phyloP scores from a whole-genome alignment of 2,329 filamentous ascomycete species.

The Verticillium isaacii region DNA sequence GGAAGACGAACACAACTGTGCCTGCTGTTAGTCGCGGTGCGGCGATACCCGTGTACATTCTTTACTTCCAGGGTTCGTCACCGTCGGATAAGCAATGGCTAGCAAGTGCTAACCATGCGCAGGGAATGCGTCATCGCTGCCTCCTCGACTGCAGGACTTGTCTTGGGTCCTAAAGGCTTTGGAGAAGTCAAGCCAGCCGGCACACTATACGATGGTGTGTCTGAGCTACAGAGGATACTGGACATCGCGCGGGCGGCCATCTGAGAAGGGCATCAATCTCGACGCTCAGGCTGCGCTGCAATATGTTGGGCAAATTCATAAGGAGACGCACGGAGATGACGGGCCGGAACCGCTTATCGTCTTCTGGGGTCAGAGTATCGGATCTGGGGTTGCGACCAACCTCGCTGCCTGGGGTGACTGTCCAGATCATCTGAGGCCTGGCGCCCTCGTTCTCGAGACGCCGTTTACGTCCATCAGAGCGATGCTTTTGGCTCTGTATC shows the following conservation, averaged over 20 bases:
- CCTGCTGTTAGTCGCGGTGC: background rate
- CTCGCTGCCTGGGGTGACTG: slow-evolving; percentile 38
- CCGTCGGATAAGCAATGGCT: background rate
- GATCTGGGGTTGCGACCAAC: slow-evolving; percentile 65
- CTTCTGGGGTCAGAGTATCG: slow-evolving; percentile 76
- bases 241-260: slow-evolving; percentile 68
- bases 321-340: slow-evolving; percentile 10
- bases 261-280: slow-evolving; percentile 63
- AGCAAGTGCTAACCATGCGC: slow-evolving; percentile 1
- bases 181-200: slow-evolving; percentile 25
- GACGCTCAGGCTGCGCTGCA: slow-evolving; percentile 61
- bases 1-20: slow-evolving; percentile 7
- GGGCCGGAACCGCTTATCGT: slow-evolving; percentile 34
- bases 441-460: slow-evolving; percentile 65
- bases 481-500: slow-evolving; percentile 70
- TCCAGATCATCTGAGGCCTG: slow-evolving; percentile 31
- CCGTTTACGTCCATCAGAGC: slow-evolving; percentile 66
- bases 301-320: slow-evolving; percentile 51
- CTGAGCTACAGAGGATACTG: slow-evolving; percentile 70
- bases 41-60: slow-evolving; percentile 42
- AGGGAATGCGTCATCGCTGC: slow-evolving; percentile 57
- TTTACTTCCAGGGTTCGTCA: slow-evolving; percentile 50
- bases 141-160: slow-evolving; percentile 51
- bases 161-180: slow-evolving; percentile 46
- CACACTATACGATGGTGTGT: slow-evolving; percentile 44